phyloP scores from a whole-genome alignment of 129 eudicot genomes.

The Artemisia annua region DNA sequence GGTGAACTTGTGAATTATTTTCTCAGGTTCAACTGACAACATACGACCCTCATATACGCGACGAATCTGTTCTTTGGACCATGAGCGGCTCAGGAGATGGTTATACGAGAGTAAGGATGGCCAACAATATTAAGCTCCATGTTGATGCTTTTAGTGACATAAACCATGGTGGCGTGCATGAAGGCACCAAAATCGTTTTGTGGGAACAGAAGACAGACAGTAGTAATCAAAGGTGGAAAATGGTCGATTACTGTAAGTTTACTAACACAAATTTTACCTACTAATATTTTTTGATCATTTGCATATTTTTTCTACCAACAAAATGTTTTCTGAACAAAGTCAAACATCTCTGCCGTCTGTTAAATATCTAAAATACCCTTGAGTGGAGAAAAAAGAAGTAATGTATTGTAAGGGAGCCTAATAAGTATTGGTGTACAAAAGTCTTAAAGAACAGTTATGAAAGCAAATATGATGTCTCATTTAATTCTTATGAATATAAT shows the following conservation, averaged over 20 bases:
- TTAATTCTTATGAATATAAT: not conserved
- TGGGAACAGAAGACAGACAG: slow-evolving; percentile 73
- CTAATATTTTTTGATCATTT: not conserved
- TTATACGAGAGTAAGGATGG: slow-evolving; percentile 73
- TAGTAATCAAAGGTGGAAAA: slow-evolving; percentile 83
- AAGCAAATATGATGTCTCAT: not conserved
- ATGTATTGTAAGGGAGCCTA: too few relatives aligned
- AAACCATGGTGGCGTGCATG: slow-evolving; percentile 77
- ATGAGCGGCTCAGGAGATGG: slow-evolving; percentile 19
- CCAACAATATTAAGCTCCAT: slow-evolving; percentile 63
- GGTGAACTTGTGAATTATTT: slow-evolving; percentile 7
- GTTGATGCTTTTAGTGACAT: slow-evolving; percentile 74
- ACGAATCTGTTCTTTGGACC: slow-evolving; percentile 79
- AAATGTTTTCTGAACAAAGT: not conserved
- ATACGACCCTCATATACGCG: slow-evolving; percentile 60
- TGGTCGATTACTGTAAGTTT: slow-evolving; percentile 63
- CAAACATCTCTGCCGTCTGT: not conserved
- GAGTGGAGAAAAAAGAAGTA: not conserved
- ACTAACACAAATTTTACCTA: slow-evolving; percentile 5
- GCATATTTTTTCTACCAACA: not conserved
- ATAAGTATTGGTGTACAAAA: too few relatives aligned
- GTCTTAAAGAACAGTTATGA: not conserved
- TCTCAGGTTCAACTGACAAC: slow-evolving; percentile 55
- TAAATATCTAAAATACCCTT: not conserved
- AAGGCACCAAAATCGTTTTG: slow-evolving; percentile 67